phyloP scores from a whole-genome alignment of 2,329 filamentous ascomycete species.

The Immersiporthe knoxdaviesiana region DNA sequence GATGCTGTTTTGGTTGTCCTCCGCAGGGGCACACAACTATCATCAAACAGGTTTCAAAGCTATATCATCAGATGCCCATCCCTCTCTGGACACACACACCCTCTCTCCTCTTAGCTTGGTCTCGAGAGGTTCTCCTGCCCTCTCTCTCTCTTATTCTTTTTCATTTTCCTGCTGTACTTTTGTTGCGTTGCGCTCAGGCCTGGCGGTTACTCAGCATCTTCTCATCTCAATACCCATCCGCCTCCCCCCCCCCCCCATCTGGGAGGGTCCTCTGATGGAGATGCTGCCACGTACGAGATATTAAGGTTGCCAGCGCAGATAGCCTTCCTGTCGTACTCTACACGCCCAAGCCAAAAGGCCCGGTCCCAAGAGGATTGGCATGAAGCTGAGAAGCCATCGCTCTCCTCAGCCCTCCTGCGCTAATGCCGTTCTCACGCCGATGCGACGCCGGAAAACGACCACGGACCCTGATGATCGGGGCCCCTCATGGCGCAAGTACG shows the following conservation, averaged over 20 bases:
- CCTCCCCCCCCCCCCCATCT: not conserved
- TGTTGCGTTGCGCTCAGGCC: not conserved
- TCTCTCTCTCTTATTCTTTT: not conserved
- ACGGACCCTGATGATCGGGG: not conserved
- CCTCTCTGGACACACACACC: not conserved
- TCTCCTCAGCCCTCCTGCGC: slow-evolving; percentile 6
- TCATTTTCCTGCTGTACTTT: not conserved
- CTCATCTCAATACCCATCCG: not conserved
- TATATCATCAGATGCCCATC: not conserved
- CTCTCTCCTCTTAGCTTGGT: not conserved
- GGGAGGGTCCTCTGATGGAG: not conserved
- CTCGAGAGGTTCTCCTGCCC: not conserved
- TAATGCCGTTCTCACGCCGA: not conserved
- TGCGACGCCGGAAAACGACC: not conserved
- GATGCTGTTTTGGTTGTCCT: slow-evolving; percentile 1
- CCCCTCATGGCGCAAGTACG: not conserved
- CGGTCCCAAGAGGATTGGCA: not conserved
- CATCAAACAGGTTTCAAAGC: slow-evolving; percentile 9
- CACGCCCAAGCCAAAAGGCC: not conserved
- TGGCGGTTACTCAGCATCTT: not conserved
- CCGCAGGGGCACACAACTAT: not conserved
- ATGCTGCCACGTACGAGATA: not conserved
- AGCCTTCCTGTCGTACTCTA: not conserved
- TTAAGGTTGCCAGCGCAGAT: not conserved
- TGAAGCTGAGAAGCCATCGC: slow-evolving; percentile 3